Evolutionary conservation across 2,329 filamentous ascomycete species (phyloP), one percentile per base, ranked within the genome.

Genomic region (Didymella keratinophila): DNA sequence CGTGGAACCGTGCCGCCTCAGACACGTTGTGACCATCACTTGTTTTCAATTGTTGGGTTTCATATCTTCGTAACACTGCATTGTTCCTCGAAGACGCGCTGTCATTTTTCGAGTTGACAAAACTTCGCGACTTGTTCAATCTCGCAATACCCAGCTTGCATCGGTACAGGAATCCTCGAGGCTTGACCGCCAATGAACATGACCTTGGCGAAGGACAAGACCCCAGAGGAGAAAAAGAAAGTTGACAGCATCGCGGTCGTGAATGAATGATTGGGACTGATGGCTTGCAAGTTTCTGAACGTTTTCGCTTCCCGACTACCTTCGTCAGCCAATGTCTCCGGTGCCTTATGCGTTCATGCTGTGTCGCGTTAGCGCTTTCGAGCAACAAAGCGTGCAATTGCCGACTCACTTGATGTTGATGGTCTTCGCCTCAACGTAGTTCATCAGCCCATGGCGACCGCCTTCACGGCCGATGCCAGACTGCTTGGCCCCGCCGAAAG

Each of bases 401-500:
- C 12, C 16, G 14, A 67, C 67, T 64, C 62, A 68, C 69, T 72
- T 71, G 60, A 76, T 72, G 7, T 39, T 52, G 46, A 77, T 68
- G 5, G 66, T 70, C 68, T 77, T 76, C 5, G 65, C 46, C 48
- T 77, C 68, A 20, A 74, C 39, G 53, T 75, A 77, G 30, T 71
- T 67, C 66, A 72, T 66, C 51, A 76, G n/a, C 0, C 72, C 73
- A 5, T 61, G 45, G 20, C 52, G 56, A 20, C 73, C 74, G 20
- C 68, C 62, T 56, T 77, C 74, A 11, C 74, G 57, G 2, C 74
- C 74, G n/a, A 72, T 32, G 2, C 74, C 74, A 18, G 61, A 68
- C 60, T 74, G 65, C 63, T 77, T 77, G 14, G 28, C 59, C 7
- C 74, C 74, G 5, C 74, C 74, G 56, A 76, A 76, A 0, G 74